Evolutionary conservation across 2,329 filamentous ascomycete genomes (phyloP), one percentile per base, ranked within the genome.

Genomic region (Nemania bipapillata): DNA sequence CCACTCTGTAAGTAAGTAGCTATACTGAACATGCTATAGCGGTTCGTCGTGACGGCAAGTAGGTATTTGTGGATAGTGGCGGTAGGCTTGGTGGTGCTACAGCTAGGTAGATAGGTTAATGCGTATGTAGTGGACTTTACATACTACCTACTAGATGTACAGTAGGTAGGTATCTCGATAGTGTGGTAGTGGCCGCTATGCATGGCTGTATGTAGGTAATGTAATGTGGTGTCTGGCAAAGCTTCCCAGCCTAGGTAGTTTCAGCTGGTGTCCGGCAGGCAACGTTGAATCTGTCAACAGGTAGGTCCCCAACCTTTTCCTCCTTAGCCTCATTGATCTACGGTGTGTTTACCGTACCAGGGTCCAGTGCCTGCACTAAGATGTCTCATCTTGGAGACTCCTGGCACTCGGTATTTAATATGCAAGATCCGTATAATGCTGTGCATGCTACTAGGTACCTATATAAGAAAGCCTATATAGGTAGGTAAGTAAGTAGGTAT

Each of bases 201-300:
- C 30, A 32, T 32, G 30, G n/a, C n/a, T 53, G 28, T 20, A 17
- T n/a, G 26, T 47, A 60, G 30, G 57, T 49, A 24, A 9, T 58
- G 50, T 49, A 61, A n/a, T 53, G 28, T 26, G 45, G n/a, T 32
- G n/a, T 45, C 15, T 45, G 37, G 50, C 26, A 49, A 37, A 40
- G 54, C 47, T 28, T 40, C 30, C 26, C 45, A 32, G 50, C 40
- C 26, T 35, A 32, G n/a, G n/a, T n/a, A n/a, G 50, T 35, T 62
- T 68, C 57, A 65, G 66, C 62, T 62, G 17, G 22, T 3, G 20
- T 17, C 66, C 57, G 66, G 66, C 62, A 57, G 62, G 66, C 66
- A 65, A 49, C 22, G 8, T 20, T 4, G 59, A 65, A n/a, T n/a
- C 26, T 53, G 26, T 53, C 54, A 53, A 35, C 45, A 17, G 37